Base-by-base conservation (phyloP, 106 monocot species). In the Vanilla planifolia region DNA sequence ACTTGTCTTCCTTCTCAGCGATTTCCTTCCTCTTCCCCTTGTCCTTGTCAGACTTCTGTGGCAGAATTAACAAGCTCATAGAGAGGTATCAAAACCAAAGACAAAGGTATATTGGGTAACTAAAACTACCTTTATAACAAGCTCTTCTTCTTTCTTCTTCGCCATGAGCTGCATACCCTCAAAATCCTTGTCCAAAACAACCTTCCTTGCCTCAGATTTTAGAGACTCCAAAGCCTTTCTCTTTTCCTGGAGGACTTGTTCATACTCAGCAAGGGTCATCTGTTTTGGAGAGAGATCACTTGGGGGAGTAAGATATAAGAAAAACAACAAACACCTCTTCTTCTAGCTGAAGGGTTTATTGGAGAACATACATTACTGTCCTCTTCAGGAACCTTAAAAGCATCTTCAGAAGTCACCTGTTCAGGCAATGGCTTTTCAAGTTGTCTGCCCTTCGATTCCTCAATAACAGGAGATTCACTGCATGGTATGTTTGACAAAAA, bases 221-320 rank as follows among this genome's bases (percentile, higher is more conserved):
- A 44, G 13, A 48, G 58, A 65, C 28, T 70, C 63, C 10, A 75
- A 23, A 40, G 75, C 73, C 43, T 79, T 75, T 43, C 71, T 71
- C 34, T 71, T 79, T 59, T 83, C 75, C 63, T 71, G 59, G 21
- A 67, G 62, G 29, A 83, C 14, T 52, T 71, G 79, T 47, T 79
- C 83, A 53, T 83, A 83, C 29, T 75, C 79, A 35, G 36, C 75
- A 43, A 83, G 79, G 20, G 83, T 83, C 70, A 83, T 77, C 83
- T 83, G 56, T 42, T 28, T n/a, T 7, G 32, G 27, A 33, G 10
- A 11, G 11, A 28, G 21, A 14, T 42, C 19, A 39, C n/a, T n/a
- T n/a, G n/a, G 37, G 8, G 17, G 15, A 42, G 9, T n/a, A n/a
- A n/a, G n/a, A n/a, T n/a, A n/a, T n/a, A n/a, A n/a, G n/a, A n/a